A percentile compares a stretch with the other conserved stretches of the same genome.
Evolutionary conservation across 202 grass and related monocot genomes (phyloP).

Genomic region (Carex sylvatica): DNA sequence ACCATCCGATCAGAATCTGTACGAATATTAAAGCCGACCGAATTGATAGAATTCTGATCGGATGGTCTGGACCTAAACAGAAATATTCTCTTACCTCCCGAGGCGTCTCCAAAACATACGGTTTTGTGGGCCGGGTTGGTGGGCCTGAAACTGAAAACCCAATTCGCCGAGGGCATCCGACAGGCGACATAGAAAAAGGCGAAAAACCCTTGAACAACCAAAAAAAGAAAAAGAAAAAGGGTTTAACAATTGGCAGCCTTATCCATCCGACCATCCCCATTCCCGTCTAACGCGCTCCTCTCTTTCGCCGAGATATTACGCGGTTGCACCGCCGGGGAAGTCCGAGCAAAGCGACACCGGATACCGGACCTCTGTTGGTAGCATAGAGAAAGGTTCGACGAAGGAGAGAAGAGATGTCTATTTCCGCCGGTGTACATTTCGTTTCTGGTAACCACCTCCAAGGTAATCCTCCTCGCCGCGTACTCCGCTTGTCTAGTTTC

Average conservation of each 20-base stretch:
- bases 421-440: slow-evolving; percentile 23
- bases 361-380: not conserved
- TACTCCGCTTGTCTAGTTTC: not conserved
- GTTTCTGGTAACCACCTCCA: slow-evolving; percentile 31
- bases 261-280: not conserved
- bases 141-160: not conserved
- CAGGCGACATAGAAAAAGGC: not conserved
- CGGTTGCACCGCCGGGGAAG: not conserved
- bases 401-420: slow-evolving; percentile 28
- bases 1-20: not conserved
- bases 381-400: not conserved
- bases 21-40: no score
- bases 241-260: slow-evolving; percentile 22
- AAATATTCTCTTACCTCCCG: no score
- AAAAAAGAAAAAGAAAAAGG: not conserved
- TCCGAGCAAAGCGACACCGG: slow-evolving; percentile 3
- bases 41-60: no score
- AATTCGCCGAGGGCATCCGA: not conserved
- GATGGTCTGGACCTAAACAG: no score
- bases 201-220: not conserved
- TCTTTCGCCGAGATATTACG: not conserved
- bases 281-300: not conserved
- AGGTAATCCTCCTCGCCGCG: slow-evolving; percentile 20
- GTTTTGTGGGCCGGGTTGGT: not conserved
- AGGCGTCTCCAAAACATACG: not conserved